phyloP scores from a whole-genome alignment of 805 yeast species.

The Ascoidea tarda region DNA sequence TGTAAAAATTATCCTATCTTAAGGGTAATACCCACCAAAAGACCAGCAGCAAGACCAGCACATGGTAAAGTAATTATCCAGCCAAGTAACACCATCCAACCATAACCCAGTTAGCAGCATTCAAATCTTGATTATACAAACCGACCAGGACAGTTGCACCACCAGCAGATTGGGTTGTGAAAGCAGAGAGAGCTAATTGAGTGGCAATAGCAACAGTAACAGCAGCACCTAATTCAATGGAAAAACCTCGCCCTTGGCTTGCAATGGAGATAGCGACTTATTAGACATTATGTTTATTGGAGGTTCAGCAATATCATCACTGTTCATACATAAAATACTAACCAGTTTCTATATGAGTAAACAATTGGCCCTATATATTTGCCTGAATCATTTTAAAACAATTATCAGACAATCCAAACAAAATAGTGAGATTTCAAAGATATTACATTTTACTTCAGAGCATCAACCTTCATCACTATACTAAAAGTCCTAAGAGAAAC shows the following conservation, averaged over 20 bases:
- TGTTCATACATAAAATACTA: too few species aligned
- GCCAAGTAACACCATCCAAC: conserved; percentile 58
- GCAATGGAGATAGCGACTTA: too few species aligned
- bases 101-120: conserved; percentile 66
- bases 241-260: conserved; percentile 56
- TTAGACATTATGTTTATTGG: too few species aligned
- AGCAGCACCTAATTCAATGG: conserved; percentile 70
- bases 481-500: too few species aligned
- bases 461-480: too few species aligned
- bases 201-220: conserved; percentile 65
- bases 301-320: too few species aligned
- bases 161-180: conserved; percentile 68
- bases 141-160: conserved; percentile 73
- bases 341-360: too few species aligned
- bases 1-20: conserved; percentile 14
- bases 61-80: conserved; percentile 64
- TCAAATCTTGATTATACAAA: conserved; percentile 48
- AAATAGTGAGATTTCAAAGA: too few species aligned
- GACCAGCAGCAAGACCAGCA: conserved; percentile 62
- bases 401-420: too few species aligned
- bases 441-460: too few species aligned
- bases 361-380: too few species aligned
- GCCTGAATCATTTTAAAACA: too few species aligned
- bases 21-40: conserved; percentile 44
- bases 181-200: conserved; percentile 54